These are phyloP conservation scores for Amborella trichopoda DNA, from an alignment of 164 flowering plant genomes.

Conservation along the genomic window DNA sequence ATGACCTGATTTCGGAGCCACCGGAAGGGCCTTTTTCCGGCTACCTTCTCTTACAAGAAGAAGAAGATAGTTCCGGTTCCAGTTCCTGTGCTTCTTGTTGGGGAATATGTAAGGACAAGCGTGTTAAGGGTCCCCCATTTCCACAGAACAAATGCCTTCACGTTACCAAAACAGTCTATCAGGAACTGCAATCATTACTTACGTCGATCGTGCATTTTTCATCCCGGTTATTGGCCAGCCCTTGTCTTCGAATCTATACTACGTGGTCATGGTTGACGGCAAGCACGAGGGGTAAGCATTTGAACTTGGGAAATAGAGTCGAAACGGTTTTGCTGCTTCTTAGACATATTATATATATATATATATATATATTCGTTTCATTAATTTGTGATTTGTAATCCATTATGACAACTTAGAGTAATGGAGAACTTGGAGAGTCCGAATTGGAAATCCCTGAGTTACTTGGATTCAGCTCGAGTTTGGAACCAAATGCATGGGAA, in stretches of 20 bases:
- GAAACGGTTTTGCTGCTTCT: too few species aligned
- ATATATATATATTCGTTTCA: too few species aligned
- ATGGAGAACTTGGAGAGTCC: too few species aligned
- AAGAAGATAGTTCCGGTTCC: slow-evolving; percentile 8
- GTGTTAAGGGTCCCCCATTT: slow-evolving; percentile 20
- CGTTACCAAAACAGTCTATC: neutral
- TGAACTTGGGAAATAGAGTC: too few species aligned
- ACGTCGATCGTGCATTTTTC: slow-evolving; percentile 15
- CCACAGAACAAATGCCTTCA: slow-evolving; percentile 28
- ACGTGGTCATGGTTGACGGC: slow-evolving; percentile 27
- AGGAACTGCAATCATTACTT: neutral
- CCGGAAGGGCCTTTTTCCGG: slow-evolving; percentile 31
- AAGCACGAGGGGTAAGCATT: slow-evolving; percentile 40
- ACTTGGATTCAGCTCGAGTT: too few species aligned
- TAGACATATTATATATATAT: too few species aligned
- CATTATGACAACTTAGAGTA: too few species aligned
- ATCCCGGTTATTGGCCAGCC: slow-evolving; percentile 50
- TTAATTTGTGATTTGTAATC: too few species aligned
- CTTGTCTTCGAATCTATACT: slow-evolving; percentile 43
- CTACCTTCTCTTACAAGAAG: slow-evolving; percentile 19
- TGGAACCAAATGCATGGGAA: too few species aligned
- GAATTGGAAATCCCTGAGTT: too few species aligned
- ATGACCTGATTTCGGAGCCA: slow-evolving; percentile 7
- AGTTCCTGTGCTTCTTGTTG: slow-evolving; percentile 13
- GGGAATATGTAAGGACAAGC: slow-evolving; percentile 15